Base-by-base conservation (phyloP, 805 yeast species). In the Candida gorgasii region DNA sequence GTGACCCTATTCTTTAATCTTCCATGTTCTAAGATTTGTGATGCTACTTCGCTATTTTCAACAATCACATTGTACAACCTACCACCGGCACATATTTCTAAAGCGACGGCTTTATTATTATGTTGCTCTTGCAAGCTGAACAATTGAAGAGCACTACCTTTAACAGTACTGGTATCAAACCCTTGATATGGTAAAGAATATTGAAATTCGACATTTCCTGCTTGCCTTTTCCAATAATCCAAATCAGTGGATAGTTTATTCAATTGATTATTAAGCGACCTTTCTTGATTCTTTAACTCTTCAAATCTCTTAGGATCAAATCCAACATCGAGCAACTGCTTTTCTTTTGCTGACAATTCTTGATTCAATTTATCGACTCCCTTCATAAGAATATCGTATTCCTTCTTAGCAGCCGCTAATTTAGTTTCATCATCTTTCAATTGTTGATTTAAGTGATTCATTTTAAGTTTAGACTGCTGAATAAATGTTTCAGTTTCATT, bases 31-130 rank as follows among this genome's bases (percentile, higher is more conserved):
- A 93, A 72, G 8, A 93, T 63, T 43, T 82, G 84, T 0, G 95
- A 75, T n/a, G 95, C 98, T 3, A 88, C 84, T 14, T 70, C 79
- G 45, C 92, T 95, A 47, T 79, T 83, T 53, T 89, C 97, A 22
- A 95, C 98, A 39, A 93, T 89, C 26, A 95, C 86, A 55, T 90
- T 89, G 61, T 80, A 95, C 22, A 95, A 63, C 52, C 90, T 73
- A 4, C 92, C 95, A 36, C 99, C 99, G 2, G 97, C 99, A 59
- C 95, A 84, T 2, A 88, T 84, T 62, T 93, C 97, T 26, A 93
- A 68, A 1, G 99, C 99, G 18, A 83, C 72, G 0, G 95, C 84
- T 41, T 82, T 80, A 18, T 78, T 76, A 42, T 65, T 58, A 37
- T 84, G 78, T 0, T 70, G 58, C 33, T 82, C 80, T 13, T 76